Conservation (phyloP, 169 alveolate genomes). For the Blepharisma undulans region DNA sequence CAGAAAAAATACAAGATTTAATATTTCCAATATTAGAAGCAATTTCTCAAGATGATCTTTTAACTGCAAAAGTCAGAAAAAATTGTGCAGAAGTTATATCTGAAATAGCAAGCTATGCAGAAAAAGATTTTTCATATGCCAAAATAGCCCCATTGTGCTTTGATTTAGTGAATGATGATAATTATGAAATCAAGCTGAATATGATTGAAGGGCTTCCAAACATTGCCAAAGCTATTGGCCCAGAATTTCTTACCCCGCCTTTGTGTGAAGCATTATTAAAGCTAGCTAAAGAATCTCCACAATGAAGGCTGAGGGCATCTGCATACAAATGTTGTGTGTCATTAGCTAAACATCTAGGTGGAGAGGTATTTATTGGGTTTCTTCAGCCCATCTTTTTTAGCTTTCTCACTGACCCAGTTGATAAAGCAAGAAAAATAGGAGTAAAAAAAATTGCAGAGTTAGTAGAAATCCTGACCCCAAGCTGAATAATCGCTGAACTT, state of each 20-base stretch:
- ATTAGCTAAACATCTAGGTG: constrained; percentile 55
- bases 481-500: constrained; percentile 64
- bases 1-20: constrained; percentile 65
- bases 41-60: constrained; percentile 58
- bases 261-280: constrained; percentile 40
- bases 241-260: constrained; percentile 52
- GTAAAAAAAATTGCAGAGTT: constrained; percentile 54
- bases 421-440: constrained; percentile 70
- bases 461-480: constrained; percentile 52
- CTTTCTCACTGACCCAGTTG: constrained; percentile 72
- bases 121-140: constrained; percentile 60
- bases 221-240: constrained; percentile 69
- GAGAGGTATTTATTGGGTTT: constrained; percentile 16
- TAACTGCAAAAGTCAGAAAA: constrained; percentile 59
- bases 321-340: constrained; percentile 57
- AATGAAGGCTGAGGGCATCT: constrained; percentile 82
- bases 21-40: constrained; percentile 63
- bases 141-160: constrained; percentile 61
- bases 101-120: constrained; percentile 62
- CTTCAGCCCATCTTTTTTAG: constrained; percentile 43
- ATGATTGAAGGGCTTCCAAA: constrained; percentile 61
- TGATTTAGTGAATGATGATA: constrained; percentile 74
- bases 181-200: constrained; percentile 72
- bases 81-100: constrained; percentile 71
- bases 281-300: constrained; percentile 59